Conservation (phyloP, 2,329 filamentous ascomycete species). For the Fusarium keratoplasticum region DNA sequence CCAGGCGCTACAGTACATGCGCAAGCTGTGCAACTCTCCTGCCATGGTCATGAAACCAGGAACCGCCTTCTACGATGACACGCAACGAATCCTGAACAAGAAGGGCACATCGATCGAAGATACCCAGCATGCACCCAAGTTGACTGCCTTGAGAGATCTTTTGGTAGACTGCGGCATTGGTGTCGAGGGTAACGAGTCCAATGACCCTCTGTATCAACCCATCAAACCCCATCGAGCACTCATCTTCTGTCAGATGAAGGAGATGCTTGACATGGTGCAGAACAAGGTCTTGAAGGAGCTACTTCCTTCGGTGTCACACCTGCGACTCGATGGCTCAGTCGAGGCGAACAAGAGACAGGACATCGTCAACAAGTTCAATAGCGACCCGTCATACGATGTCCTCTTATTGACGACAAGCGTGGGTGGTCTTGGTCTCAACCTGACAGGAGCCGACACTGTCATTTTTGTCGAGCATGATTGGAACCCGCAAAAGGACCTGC, state of each 20-base stretch:
- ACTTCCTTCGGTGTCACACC: conserved; percentile 91
- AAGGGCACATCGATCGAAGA: conserved; percentile 88
- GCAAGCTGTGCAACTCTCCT: conserved; percentile 97
- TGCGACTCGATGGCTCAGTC: conserved; percentile 93
- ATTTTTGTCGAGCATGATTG: conserved; percentile 99
- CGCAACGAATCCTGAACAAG: conserved; percentile 81
- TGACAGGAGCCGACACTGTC: conserved; percentile 97
- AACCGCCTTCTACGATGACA: conserved; percentile 89
- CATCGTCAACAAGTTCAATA: conserved; percentile 99
- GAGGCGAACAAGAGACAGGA: conserved; percentile 95
- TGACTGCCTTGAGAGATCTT: conserved; percentile 88
- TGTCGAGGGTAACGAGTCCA: conserved; percentile 71
- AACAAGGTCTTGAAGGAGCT: conserved; percentile 90
- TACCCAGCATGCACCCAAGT: conserved; percentile 88
- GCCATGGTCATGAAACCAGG: conserved; percentile 95
- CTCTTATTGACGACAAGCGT: conserved; percentile 94
- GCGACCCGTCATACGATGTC: conserved; percentile 95
- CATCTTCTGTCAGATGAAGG: conserved; percentile 99
- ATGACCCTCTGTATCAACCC: conserved; percentile 75
- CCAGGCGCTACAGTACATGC: conserved; percentile 99
- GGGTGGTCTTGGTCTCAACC: conserved; percentile 91
- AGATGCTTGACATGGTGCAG: conserved; percentile 99
- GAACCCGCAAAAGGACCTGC: conserved; percentile 98
- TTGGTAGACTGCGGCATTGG: conserved; percentile 99
- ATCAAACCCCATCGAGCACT: conserved; percentile 96